Conservation (phyloP, 495 filamentous ascomycete genomes). For the Neurospora africana region DNA sequence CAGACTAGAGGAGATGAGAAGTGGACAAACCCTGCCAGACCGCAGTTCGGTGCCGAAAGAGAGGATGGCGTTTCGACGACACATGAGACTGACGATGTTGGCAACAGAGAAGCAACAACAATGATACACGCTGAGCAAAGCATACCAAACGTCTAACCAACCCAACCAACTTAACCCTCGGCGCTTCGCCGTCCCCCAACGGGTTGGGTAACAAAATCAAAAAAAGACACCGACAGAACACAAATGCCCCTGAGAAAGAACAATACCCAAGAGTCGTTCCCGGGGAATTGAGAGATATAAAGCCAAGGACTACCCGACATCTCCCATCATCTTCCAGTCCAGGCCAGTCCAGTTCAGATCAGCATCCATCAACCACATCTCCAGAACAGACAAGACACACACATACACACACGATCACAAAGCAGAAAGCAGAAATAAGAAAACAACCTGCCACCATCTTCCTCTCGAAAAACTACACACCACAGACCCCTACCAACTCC, state of each 20-base stretch:
- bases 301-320: not conserved
- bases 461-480: not conserved
- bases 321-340: not conserved
- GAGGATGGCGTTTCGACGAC: not conserved
- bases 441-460: not conserved
- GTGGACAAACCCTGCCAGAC: not conserved
- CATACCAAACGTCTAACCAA: not conserved
- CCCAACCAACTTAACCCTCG: not conserved
- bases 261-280: not conserved
- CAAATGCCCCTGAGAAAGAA: not conserved
- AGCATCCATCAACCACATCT: not conserved
- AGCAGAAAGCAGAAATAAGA: not conserved
- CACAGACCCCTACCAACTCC: not conserved
- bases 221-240: not conserved
- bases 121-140: not conserved
- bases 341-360: not conserved
- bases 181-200: not conserved
- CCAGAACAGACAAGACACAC: not conserved
- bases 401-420: not conserved
- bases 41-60: not conserved
- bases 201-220: not conserved
- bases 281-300: not conserved
- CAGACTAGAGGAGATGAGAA: not conserved
- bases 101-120: not conserved
- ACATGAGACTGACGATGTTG: not conserved